phyloP scores from a whole-genome alignment of 257 asterid genomes.

The Phtheirospermum japonicum region DNA sequence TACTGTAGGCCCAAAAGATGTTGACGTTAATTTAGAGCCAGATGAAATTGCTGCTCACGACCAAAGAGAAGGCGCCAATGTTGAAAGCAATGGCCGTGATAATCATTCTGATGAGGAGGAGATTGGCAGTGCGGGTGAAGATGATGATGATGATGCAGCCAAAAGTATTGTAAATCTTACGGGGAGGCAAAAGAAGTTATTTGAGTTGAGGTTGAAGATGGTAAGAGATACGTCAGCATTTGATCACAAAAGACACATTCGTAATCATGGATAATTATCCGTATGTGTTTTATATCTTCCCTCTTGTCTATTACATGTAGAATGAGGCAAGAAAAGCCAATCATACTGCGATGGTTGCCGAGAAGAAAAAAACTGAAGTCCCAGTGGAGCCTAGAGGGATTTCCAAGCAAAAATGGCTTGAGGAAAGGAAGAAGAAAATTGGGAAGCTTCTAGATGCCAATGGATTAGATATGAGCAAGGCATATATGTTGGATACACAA shows the following conservation, averaged over 20 bases:
- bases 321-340: conserved; percentile 88
- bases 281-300: conserved; percentile 9
- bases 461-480: conserved; percentile 88
- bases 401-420: conserved; percentile 94
- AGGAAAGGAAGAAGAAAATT: conserved; percentile 91
- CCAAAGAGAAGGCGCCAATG: conserved; percentile 33
- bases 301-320: conserved; percentile 36
- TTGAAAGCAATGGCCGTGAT: conserved; percentile 34
- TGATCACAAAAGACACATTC: background rate
- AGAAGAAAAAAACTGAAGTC: conserved; percentile 70
- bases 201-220: conserved; percentile 81
- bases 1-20: conserved; percentile 38
- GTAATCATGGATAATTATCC: background rate
- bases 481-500: conserved; percentile 88
- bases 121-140: conserved; percentile 35
- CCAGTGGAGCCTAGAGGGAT: conserved; percentile 85
- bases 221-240: conserved; percentile 46
- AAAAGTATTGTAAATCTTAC: conserved; percentile 47
- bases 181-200: conserved; percentile 72
- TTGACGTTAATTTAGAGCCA: conserved; percentile 24
- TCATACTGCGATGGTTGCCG: conserved; percentile 85
- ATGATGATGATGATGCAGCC: conserved; percentile 33
- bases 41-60: conserved; percentile 28
- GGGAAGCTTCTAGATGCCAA: conserved; percentile 88
- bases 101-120: conserved; percentile 42